Percentiles rank a stretch among this genome's conserved stretches.
Conservation (phyloP, 2,329 filamentous ascomycete species). For the Thielaviopsis musarum region DNA sequence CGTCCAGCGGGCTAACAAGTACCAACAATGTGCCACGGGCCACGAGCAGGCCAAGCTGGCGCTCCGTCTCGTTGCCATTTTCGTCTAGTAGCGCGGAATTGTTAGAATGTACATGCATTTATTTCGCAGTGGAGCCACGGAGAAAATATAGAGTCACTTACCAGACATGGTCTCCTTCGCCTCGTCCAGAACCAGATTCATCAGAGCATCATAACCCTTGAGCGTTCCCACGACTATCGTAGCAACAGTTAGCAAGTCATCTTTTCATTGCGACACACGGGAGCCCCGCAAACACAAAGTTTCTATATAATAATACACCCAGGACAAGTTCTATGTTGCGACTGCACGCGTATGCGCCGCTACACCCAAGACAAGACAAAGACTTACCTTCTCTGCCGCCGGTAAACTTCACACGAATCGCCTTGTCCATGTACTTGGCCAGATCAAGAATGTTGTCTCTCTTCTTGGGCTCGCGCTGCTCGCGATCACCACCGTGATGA, state of each 20-base stretch:
- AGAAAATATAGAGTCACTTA: slow-evolving; percentile 25
- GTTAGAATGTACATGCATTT: not conserved
- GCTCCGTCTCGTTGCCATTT: slow-evolving; percentile 70
- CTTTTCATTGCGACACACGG: not conserved
- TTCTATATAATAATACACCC: not conserved
- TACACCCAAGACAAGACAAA: too few relatives aligned
- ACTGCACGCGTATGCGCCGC: not conserved
- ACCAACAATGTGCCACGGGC: slow-evolving; percentile 86
- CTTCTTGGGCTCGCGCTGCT: slow-evolving; percentile 72
- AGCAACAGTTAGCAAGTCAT: slow-evolving; percentile 5
- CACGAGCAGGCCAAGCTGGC: slow-evolving; percentile 71
- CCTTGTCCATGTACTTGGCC: slow-evolving; percentile 92
- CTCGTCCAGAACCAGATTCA: slow-evolving; percentile 94
- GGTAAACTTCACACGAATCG: slow-evolving; percentile 90
- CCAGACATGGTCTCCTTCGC: slow-evolving; percentile 81
- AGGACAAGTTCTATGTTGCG: not conserved
- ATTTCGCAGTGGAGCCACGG: not conserved
- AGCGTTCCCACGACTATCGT: slow-evolving; percentile 65
- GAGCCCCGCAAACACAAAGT: not conserved
- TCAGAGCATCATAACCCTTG: slow-evolving; percentile 92
- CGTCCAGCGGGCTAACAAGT: slow-evolving; percentile 80
- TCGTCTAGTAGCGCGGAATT: slow-evolving; percentile 48
- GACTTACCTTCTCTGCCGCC: slow-evolving; percentile 70
- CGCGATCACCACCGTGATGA: slow-evolving; percentile 24
- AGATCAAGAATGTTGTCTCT: slow-evolving; percentile 87